Conservation (phyloP, 129 eudicot species). For the Cynara cardunculus region DNA sequence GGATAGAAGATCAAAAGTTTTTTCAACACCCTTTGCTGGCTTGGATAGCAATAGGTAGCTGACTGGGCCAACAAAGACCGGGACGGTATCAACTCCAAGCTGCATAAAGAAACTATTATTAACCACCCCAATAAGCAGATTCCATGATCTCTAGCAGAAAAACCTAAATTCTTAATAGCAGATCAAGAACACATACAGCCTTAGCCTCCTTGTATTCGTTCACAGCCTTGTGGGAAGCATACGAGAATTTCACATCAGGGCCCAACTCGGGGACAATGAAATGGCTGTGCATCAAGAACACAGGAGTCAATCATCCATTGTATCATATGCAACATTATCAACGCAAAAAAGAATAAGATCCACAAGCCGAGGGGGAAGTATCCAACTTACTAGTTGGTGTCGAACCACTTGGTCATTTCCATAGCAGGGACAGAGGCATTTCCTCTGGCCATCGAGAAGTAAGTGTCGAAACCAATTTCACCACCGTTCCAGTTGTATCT, state of each 20-base stretch:
- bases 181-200: constrained; percentile 58
- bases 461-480: constrained; percentile 66
- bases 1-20: constrained; percentile 73
- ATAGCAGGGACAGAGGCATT: constrained; percentile 79
- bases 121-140: not conserved
- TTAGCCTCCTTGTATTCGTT: constrained; percentile 98
- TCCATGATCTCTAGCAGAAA: not conserved
- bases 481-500: constrained; percentile 76
- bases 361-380: not conserved
- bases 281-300: constrained; percentile 60
- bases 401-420: constrained; percentile 99
- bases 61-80: constrained; percentile 93
- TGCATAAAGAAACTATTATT: constrained; percentile 29
- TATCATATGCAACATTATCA: not conserved
- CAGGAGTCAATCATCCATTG: not conserved
- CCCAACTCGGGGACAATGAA: constrained; percentile 99
- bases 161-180: not conserved
- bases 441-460: constrained; percentile 86
- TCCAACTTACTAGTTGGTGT: constrained; percentile 98
- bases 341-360: not conserved
- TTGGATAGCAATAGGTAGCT: constrained; percentile 87
- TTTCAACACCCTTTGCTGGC: constrained; percentile 97
- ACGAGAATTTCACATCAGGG: constrained; percentile 81
- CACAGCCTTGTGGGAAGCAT: constrained; percentile 99
- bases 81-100: constrained; percentile 97